These are phyloP conservation scores for Candida ficus DNA, from an alignment of 805 yeast genomes.

Conservation along the genomic window DNA sequence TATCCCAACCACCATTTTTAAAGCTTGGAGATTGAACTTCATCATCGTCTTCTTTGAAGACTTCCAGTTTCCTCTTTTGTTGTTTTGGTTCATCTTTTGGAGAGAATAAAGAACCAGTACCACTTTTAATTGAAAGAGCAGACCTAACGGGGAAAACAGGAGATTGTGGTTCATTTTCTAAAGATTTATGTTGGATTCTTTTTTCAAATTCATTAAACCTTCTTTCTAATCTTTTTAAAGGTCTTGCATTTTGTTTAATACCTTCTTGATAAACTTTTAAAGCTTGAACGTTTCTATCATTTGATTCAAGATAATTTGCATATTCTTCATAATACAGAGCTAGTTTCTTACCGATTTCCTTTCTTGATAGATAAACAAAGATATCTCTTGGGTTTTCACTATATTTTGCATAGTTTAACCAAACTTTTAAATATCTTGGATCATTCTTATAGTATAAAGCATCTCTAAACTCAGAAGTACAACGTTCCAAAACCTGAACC, in stretches of 20 bases:
- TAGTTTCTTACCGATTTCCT: conserved; percentile 62
- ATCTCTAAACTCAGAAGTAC: conserved; percentile 65
- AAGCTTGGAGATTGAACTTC: conserved; percentile 8
- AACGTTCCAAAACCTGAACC: conserved; percentile 58
- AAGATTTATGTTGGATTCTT: conserved; percentile 28
- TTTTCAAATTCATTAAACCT: conserved; percentile 40
- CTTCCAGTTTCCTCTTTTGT: conserved; percentile 17
- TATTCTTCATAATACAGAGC: conserved; percentile 77
- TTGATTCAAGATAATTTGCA: conserved; percentile 55
- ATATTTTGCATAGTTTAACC: conserved; percentile 73
- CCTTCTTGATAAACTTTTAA: conserved; percentile 55
- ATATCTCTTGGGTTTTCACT: conserved; percentile 67
- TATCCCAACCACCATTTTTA: conserved; percentile 36
- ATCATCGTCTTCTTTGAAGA: conserved; percentile 16
- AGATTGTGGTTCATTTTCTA: conserved; percentile 28
- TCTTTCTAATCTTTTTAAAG: conserved; percentile 41
- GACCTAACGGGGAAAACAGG: conserved; percentile 31
- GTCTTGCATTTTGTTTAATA: conserved; percentile 58
- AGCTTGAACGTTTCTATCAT: conserved; percentile 48
- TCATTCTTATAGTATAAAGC: conserved; percentile 71
- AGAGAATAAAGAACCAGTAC: conserved; percentile 25
- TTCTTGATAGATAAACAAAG: conserved; percentile 63
- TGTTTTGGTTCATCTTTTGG: conserved; percentile 7
- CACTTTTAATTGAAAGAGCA: conserved; percentile 35
- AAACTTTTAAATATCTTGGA: conserved; percentile 69